phyloP scores from a whole-genome alignment of 169 alveolate genomes.

The Cryptosporidium sp. region DNA sequence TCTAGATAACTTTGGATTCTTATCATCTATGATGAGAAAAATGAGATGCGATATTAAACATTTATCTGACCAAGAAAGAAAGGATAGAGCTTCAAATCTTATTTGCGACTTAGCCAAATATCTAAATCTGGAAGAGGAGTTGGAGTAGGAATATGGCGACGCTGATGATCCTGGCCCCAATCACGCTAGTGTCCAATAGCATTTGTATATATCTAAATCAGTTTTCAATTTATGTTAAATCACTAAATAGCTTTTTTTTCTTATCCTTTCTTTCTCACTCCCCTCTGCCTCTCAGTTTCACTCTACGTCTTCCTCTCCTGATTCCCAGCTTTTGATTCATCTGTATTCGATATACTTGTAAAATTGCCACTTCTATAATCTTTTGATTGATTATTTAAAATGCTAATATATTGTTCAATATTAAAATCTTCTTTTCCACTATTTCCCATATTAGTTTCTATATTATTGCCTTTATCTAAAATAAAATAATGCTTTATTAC shows the following conservation, averaged over 20 bases:
- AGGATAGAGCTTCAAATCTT: constrained; percentile 38
- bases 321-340: background rate
- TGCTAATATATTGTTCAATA: background rate
- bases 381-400: background rate
- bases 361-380: no score
- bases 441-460: background rate
- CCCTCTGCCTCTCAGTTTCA: no score
- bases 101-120: constrained; percentile 21
- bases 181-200: background rate
- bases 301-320: background rate
- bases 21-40: constrained; percentile 7
- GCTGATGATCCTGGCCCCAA: background rate
- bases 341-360: background rate
- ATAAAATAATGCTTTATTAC: background rate
- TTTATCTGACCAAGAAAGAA: constrained; percentile 61
- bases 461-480: background rate
- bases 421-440: background rate
- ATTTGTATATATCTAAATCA: background rate
- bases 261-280: background rate
- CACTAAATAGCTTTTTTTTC: background rate
- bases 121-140: background rate
- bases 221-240: background rate
- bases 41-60: background rate
- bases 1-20: constrained; percentile 14
- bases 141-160: no score